Conservation (phyloP, 495 filamentous ascomycete genomes). For the Trichoderma erinaceum region DNA sequence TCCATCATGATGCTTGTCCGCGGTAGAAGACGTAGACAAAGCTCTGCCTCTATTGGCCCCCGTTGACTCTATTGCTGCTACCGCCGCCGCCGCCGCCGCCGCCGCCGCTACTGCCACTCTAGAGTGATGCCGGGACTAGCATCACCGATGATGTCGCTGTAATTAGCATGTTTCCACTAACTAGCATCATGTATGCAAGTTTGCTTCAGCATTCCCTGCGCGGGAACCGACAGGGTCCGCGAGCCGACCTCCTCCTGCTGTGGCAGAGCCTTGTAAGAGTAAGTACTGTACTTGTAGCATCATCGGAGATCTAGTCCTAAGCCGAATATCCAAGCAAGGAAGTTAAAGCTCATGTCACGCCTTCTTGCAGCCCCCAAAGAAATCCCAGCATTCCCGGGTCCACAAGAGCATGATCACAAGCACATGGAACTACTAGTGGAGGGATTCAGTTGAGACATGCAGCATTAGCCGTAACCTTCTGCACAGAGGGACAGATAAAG, state of each 20-base stretch:
- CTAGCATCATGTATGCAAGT: neutral
- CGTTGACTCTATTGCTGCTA: too few relatives aligned
- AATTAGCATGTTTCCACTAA: neutral
- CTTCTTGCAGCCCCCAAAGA: neutral
- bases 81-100: too few relatives aligned
- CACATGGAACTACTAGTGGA: neutral
- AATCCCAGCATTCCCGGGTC: neutral
- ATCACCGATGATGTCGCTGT: neutral
- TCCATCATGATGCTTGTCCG: neutral
- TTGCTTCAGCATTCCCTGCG: neutral
- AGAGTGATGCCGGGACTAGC: neutral
- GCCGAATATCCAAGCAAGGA: neutral
- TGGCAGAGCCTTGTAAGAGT: too few relatives aligned
- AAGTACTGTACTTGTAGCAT: too few relatives aligned
- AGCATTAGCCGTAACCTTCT: too few relatives aligned
- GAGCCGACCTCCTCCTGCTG: too few relatives aligned
- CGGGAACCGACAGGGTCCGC: neutral
- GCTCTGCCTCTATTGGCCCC: too few relatives aligned
- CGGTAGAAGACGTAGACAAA: too few relatives aligned
- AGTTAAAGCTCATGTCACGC: neutral
- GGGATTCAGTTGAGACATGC: neutral
- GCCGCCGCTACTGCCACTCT: neutral
- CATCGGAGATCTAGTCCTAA: neutral
- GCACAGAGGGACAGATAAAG: too few relatives aligned
- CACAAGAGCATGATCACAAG: neutral